phyloP scores from a whole-genome alignment of 805 yeast species.

The Tetrapisispora iriomotensis region DNA sequence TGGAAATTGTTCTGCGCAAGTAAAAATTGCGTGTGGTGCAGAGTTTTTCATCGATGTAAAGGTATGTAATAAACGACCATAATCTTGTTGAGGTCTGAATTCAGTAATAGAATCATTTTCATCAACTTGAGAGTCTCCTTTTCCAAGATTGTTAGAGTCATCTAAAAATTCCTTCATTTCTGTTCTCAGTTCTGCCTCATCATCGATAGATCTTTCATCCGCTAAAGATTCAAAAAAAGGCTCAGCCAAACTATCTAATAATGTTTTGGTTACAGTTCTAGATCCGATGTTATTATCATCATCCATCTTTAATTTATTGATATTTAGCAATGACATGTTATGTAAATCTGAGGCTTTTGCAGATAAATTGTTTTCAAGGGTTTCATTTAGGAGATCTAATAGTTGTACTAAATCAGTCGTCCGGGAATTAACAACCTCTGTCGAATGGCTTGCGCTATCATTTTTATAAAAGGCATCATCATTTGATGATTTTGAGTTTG shows the following conservation, averaged over 20 bases:
- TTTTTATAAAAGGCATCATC: slow-evolving; percentile 6
- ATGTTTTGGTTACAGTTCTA: slow-evolving; percentile 16
- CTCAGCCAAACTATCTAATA: slow-evolving; percentile 28
- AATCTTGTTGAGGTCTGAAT: slow-evolving; percentile 16
- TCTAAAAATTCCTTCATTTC: slow-evolving; percentile 7
- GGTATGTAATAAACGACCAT: slow-evolving; percentile 47
- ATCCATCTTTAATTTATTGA: slow-evolving; percentile 23
- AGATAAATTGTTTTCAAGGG: slow-evolving; percentile 24
- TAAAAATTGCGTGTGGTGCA: slow-evolving; percentile 75
- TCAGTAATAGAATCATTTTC: slow-evolving; percentile 4
- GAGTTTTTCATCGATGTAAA: slow-evolving; percentile 61
- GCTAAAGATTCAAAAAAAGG: slow-evolving; percentile 27
- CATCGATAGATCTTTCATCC: slow-evolving; percentile 11
- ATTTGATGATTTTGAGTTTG: neutral
- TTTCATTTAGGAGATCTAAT: slow-evolving; percentile 24
- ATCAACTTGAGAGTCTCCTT: neutral
- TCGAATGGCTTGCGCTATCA: slow-evolving; percentile 7
- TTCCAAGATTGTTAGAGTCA: neutral
- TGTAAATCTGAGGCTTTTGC: slow-evolving; percentile 26
- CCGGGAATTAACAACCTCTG: slow-evolving; percentile 17
- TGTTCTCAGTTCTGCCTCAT: slow-evolving; percentile 11
- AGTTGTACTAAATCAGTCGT: slow-evolving; percentile 23
- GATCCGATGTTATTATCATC: slow-evolving; percentile 8
- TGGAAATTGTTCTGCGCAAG: slow-evolving; percentile 64
- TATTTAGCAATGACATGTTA: slow-evolving; percentile 26